Evolutionary conservation across 23 red algal genomes (phyloP).

Genomic region (Gracilaria gracilis): DNA sequence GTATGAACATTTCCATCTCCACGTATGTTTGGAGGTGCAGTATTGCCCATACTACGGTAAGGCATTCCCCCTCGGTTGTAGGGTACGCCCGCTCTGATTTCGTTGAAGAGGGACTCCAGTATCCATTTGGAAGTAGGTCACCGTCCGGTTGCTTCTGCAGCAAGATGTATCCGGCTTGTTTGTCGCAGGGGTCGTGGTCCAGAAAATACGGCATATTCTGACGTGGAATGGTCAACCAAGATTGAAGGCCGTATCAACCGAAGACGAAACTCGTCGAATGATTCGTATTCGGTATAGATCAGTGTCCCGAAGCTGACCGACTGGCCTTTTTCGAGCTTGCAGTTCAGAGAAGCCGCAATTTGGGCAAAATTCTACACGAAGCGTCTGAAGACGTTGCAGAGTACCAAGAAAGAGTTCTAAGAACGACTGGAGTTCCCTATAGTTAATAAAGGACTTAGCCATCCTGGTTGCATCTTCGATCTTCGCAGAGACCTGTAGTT

Average conservation of each 20-base stretch:
- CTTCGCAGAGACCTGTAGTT: slow-evolving; percentile 6
- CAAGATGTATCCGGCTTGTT: neutral
- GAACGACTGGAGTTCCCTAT: slow-evolving; percentile 27
- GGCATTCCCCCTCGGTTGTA: slow-evolving; percentile 16
- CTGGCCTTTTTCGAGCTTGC: neutral
- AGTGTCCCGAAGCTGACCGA: neutral
- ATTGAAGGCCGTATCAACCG: neutral
- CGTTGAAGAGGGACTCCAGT: slow-evolving; percentile 2
- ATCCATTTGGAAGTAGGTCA: slow-evolving; percentile 6
- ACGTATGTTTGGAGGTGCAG: slow-evolving; percentile 27
- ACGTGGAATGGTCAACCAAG: neutral
- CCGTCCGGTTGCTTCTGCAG: slow-evolving; percentile 41
- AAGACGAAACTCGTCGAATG: neutral
- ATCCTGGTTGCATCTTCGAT: neutral
- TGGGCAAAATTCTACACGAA: slow-evolving; percentile 32
- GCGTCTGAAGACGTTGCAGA: slow-evolving; percentile 36
- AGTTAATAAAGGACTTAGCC: neutral
- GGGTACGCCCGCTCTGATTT: slow-evolving; percentile 7
- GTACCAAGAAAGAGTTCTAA: no score
- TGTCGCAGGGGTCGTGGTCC: neutral
- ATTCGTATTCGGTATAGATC: neutral
- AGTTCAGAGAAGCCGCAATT: slow-evolving; percentile 8
- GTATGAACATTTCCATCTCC: neutral
- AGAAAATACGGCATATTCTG: neutral
- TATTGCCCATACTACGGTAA: slow-evolving; percentile 43